Percentiles rank a stretch among this genome's conserved stretches.
These are phyloP conservation scores for Porogramme epimiltina DNA, from an alignment of 1,284 basidiomycete species.

Conservation along the genomic window DNA sequence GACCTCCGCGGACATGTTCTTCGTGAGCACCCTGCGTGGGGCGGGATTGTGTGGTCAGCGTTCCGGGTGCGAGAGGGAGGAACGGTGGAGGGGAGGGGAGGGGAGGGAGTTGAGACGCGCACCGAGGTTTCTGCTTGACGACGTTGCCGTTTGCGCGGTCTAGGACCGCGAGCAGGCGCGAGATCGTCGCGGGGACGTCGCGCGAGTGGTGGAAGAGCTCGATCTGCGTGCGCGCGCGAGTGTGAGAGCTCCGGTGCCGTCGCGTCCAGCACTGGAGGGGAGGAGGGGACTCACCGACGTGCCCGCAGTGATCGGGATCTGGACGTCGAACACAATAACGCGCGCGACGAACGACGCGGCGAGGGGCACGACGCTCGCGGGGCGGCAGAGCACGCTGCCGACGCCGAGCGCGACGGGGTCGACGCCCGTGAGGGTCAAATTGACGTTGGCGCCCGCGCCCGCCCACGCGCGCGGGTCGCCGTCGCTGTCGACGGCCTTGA, in stretches of 20 bases:
- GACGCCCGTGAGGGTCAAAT: conserved; percentile 81
- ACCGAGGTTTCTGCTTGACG: conserved; percentile 83
- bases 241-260: background rate
- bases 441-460: conserved; percentile 87
- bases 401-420: conserved; percentile 88
- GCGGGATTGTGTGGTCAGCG: background rate
- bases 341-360: conserved; percentile 81
- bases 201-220: conserved; percentile 95
- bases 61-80: background rate
- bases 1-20: conserved; percentile 83
- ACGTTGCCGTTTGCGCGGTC: conserved; percentile 81
- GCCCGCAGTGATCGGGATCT: conserved; percentile 88
- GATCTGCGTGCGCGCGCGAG: conserved; percentile 50
- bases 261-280: no score
- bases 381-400: conserved; percentile 88
- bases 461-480: conserved; percentile 84
- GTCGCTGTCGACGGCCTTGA: conserved; percentile 89
- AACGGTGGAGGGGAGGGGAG: no score
- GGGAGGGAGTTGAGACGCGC: conserved; percentile 12
- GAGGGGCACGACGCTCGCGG: conserved; percentile 70
- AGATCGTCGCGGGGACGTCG: conserved; percentile 88
- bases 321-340: conserved; percentile 93
- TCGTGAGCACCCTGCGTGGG: conserved; percentile 77
- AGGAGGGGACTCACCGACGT: conserved; percentile 63
- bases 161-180: conserved; percentile 75